Conservation (phyloP, 2,329 filamentous ascomycete genomes). For the Bipolaris bicolor region DNA sequence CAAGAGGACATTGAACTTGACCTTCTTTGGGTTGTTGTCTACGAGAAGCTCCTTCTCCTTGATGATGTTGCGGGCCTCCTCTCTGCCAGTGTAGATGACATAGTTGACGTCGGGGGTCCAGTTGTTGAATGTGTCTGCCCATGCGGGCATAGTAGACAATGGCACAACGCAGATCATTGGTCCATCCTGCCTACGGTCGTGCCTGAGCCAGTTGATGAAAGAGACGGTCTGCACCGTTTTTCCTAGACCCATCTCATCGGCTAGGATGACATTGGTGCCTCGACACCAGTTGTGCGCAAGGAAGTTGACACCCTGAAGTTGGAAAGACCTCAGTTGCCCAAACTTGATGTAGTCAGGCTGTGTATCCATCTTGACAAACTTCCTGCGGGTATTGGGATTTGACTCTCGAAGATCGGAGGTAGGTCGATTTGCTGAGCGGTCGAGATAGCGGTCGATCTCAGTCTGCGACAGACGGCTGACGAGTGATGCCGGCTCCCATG, state of each 20-base stretch:
- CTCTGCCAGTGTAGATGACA: conserved; percentile 92
- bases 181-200: conserved; percentile 86
- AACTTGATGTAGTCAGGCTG: conserved; percentile 86
- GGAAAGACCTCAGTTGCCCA: conserved; percentile 89
- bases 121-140: conserved; percentile 96
- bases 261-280: conserved; percentile 93
- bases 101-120: conserved; percentile 98
- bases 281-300: conserved; percentile 95
- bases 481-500: conserved; percentile 83
- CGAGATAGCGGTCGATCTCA: conserved; percentile 89
- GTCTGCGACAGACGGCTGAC: conserved; percentile 80
- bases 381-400: conserved; percentile 71
- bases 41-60: conserved; percentile 87
- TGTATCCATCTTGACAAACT: conserved; percentile 65
- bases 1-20: conserved; percentile 96
- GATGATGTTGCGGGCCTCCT: conserved; percentile 84
- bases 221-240: conserved; percentile 98
- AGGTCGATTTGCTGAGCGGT: conserved; percentile 81
- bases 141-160: conserved; percentile 94
- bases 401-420: conserved; percentile 79
- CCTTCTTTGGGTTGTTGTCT: conserved; percentile 83
- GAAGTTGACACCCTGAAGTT: conserved; percentile 93
- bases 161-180: conserved; percentile 98
- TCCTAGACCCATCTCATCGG: conserved; percentile 97
- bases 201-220: conserved; percentile 95